Conservation (phyloP, 768 basidiomycete genomes). For the Tricholoma hemisulphureum region DNA sequence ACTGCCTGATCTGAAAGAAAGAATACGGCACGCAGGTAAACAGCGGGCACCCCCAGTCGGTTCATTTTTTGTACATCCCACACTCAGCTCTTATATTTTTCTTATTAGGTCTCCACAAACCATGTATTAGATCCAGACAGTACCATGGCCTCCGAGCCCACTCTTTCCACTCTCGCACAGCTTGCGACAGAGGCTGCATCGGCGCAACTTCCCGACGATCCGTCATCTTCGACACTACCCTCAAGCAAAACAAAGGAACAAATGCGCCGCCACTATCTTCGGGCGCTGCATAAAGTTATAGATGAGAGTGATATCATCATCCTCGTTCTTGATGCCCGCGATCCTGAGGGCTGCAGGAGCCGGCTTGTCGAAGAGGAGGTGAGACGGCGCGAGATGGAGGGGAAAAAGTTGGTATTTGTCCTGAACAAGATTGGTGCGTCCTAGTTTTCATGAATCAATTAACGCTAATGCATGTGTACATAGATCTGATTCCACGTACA, state of each 20-base stretch:
- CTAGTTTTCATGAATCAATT: neutral
- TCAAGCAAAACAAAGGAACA: slow-evolving; percentile 63
- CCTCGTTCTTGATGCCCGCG: slow-evolving; percentile 88
- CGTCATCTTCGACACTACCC: slow-evolving; percentile 31
- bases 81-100: neutral
- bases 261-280: slow-evolving; percentile 69
- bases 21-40: slow-evolving; percentile 50
- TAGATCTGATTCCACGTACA: slow-evolving; percentile 85
- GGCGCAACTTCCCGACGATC: slow-evolving; percentile 22
- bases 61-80: slow-evolving; percentile 9
- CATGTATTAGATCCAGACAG: slow-evolving; percentile 51
- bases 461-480: neutral
- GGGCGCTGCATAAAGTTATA: slow-evolving; percentile 86
- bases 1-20: slow-evolving; percentile 67
- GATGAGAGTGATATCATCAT: slow-evolving; percentile 91
- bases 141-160: slow-evolving; percentile 68
- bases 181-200: slow-evolving; percentile 36
- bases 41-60: slow-evolving; percentile 43
- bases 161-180: slow-evolving; percentile 56
- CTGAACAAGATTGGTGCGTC: slow-evolving; percentile 93
- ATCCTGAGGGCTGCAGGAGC: slow-evolving; percentile 93
- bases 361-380: slow-evolving; percentile 94
- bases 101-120: slow-evolving; percentile 17
- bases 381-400: slow-evolving; percentile 75
- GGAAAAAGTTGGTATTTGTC: slow-evolving; percentile 91